Percentiles rank a stretch among this genome's conserved stretches.
Evolutionary conservation across 192 early-diverging fungal species (phyloP).

Genomic region (Podila epicladia): DNA sequence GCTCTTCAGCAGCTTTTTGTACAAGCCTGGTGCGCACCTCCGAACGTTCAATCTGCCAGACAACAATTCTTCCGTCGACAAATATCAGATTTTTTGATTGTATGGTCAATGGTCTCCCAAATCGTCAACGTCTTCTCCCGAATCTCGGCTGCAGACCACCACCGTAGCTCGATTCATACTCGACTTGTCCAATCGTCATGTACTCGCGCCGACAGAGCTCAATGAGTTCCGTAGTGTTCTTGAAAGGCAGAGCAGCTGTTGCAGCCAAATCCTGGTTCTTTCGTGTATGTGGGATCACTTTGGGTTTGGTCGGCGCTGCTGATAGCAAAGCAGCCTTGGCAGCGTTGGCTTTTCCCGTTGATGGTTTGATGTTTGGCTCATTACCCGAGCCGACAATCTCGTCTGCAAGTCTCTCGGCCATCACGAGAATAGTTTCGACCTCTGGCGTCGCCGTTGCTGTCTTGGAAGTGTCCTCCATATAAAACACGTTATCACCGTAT

Average conservation of each 20-base stretch:
- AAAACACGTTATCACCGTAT: conserved; percentile 67
- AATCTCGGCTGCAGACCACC: conserved; percentile 87
- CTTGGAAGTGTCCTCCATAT: conserved; percentile 53
- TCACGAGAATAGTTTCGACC: too few species aligned
- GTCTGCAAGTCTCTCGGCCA: too few species aligned
- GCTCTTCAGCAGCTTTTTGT: conserved; percentile 86
- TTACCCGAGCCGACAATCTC: too few species aligned
- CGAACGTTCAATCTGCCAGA: conserved; percentile 86
- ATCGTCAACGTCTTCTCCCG: conserved; percentile 75
- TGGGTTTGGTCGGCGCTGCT: conserved; percentile 33
- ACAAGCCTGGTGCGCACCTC: conserved; percentile 87
- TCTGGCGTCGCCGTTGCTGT: too few species aligned
- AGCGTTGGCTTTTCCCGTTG: too few species aligned
- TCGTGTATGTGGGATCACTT: conserved; percentile 56
- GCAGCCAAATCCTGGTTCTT: conserved; percentile 72
- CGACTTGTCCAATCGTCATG: conserved; percentile 93
- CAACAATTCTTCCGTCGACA: conserved; percentile 68
- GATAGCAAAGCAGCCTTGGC: too few species aligned
- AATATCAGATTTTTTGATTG: conserved; percentile 76
- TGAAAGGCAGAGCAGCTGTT: conserved; percentile 85
- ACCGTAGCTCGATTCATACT: conserved; percentile 93
- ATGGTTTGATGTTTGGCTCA: too few species aligned
- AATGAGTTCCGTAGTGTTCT: conserved; percentile 79
- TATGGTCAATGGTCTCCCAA: conserved; percentile 94
- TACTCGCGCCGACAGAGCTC: conserved; percentile 84